These are phyloP conservation scores for Lactarius hatsudake DNA, from an alignment of 768 basidiomycete genomes.

Conservation along the genomic window DNA sequence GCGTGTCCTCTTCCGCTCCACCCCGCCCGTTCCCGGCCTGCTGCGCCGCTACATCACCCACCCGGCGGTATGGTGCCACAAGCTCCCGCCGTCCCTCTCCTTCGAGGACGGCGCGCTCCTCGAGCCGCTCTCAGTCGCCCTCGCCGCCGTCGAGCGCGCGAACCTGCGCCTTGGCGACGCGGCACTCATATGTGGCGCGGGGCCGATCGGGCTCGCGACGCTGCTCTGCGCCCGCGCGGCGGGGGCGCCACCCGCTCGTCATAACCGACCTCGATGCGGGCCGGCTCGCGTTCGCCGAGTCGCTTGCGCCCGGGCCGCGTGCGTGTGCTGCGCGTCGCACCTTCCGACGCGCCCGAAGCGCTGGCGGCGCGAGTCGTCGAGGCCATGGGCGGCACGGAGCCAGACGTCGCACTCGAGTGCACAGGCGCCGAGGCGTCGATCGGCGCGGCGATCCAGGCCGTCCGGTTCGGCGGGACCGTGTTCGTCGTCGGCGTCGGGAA, in stretches of 20 bases:
- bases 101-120: conserved; percentile 69
- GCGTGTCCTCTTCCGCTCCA: conserved; percentile 62
- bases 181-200: conserved; percentile 62
- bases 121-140: conserved; percentile 63
- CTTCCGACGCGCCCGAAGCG: conserved; percentile 45
- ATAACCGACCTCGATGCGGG: conserved; percentile 67
- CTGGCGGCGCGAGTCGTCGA: conserved; percentile 52
- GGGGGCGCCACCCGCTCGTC: conserved; percentile 65
- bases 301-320: conserved; percentile 42
- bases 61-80: conserved; percentile 46
- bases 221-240: conserved; percentile 64
- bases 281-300: conserved; percentile 64
- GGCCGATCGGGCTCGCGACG: conserved; percentile 65
- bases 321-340: conserved; percentile 53
- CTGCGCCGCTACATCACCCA: conserved; percentile 27
- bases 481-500: conserved; percentile 71
- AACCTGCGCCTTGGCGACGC: conserved; percentile 67
- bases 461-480: conserved; percentile 62
- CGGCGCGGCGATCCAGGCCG: conserved; percentile 46
- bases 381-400: conserved; percentile 48
- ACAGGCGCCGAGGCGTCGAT: conserved; percentile 64
- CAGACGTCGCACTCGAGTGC: conserved; percentile 55
- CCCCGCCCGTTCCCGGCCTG: conserved; percentile 50
- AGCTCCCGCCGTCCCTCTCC: conserved; percentile 56
- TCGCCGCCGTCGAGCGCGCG: conserved; percentile 66